A percentile compares a stretch with the other conserved stretches of the same genome.
Evolutionary conservation across 441 rosid species (phyloP).

Genomic region (Manihot esculenta): DNA sequence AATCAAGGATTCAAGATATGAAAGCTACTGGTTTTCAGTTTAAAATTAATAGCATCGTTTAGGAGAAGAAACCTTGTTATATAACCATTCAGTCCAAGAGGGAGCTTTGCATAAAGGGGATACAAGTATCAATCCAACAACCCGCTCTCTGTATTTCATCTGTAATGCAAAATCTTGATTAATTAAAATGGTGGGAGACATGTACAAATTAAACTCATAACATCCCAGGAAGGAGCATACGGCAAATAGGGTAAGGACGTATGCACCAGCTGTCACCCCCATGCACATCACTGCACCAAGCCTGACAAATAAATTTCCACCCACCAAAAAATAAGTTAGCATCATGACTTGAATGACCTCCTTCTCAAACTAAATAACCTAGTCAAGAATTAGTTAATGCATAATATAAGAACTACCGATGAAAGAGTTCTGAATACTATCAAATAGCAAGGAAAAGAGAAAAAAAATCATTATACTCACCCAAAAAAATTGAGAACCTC

Average conservation of each 20-base stretch:
- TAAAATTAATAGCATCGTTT: constrained; percentile 3
- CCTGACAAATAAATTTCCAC: constrained; percentile 37
- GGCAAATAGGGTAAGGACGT: constrained; percentile 81
- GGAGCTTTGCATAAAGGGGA: constrained; percentile 89
- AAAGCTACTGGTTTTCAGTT: not conserved
- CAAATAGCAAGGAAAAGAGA: not conserved
- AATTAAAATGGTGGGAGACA: constrained; percentile 7
- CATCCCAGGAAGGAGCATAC: constrained; percentile 45
- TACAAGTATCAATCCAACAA: constrained; percentile 79
- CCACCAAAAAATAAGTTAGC: constrained; percentile 22
- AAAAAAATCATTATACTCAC: constrained; percentile 34
- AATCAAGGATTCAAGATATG: constrained; percentile 12
- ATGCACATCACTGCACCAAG: constrained; percentile 93
- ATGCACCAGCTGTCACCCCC: constrained; percentile 96
- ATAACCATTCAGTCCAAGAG: constrained; percentile 95
- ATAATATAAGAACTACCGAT: not conserved
- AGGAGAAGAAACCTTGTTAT: constrained; percentile 61
- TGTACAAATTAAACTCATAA: not conserved
- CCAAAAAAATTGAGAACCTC: constrained; percentile 88
- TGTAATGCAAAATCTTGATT: constrained; percentile 30
- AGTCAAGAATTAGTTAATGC: no score
- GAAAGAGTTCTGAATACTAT: not conserved
- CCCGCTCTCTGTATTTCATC: constrained; percentile 87
- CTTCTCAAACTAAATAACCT: not conserved
- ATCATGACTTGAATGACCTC: not conserved